Evolutionary conservation across 176 grass and related monocot genomes (phyloP), one percentile per base, ranked within the genome.

Genomic region (Hordeum vulgare): DNA sequence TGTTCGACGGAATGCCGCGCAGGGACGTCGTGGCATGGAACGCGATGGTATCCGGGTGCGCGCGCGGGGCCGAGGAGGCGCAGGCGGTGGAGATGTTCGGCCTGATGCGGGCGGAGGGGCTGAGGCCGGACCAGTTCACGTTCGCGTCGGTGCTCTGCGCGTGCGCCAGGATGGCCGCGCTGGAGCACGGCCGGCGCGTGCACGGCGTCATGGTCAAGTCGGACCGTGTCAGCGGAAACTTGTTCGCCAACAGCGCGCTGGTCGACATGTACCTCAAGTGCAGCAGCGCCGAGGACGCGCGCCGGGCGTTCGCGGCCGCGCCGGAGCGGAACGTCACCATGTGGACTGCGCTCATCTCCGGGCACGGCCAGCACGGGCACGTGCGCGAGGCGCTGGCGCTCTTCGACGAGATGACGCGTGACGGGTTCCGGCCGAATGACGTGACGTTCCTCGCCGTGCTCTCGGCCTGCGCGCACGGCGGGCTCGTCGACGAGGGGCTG

Each of bases 211-310:
- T 89, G 84, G 81, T 27, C 58, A 89, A 92, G 77, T 78, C 53
- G 3, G 41, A 39, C 56, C 23, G 77, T n/a, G 72, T n/a, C 37
- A 26, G 36, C 41, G 86, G 80, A 17, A 92, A 89, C 64, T 41
- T 92, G 2, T 42, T 89, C 36, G 83, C 81, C 57, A 84, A 77
- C 80, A 77, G 77, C 78, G 87, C 87, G 53, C 87, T 92, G 23
- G 33, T 89, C 0, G 84, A 89, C 81, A 92, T 89, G 90, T 89
- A 92, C 60, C 72, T 89, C 76, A 92, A 92, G 77, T 92, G 90
- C 84, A 78, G 87, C 78, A 81, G 76, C 81, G 76, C 64, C 5
- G 64, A 72, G 42, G 87, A 92, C 45, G 90, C 87, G 28, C 63
- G 9, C 54, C 74, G 76, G 56, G 90, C 72, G 71, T 92, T 92